These are phyloP conservation scores for Alternaria arborescens DNA, from an alignment of 2,329 filamentous ascomycete genomes.

Conservation along the genomic window DNA sequence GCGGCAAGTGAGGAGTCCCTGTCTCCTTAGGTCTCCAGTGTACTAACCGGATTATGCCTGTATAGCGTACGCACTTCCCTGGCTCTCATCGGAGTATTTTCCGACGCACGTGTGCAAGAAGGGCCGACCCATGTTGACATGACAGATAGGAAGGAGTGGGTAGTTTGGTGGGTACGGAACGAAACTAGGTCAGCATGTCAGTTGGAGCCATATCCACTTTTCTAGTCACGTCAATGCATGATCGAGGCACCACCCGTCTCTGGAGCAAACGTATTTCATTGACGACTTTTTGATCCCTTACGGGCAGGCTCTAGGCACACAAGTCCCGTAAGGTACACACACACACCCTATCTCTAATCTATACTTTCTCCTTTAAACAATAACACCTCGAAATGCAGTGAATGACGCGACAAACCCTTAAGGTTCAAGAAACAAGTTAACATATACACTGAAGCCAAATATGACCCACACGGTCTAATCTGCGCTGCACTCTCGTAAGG, in stretches of 20 bases:
- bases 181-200: slow-evolving; percentile 1
- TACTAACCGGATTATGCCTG: slow-evolving; percentile 1
- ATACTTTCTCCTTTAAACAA: slow-evolving; percentile 2
- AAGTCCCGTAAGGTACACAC: neutral
- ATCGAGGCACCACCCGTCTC: neutral
- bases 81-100: neutral
- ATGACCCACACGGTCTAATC: slow-evolving; percentile 30
- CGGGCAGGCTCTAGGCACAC: slow-evolving; percentile 2
- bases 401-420: slow-evolving; percentile 2
- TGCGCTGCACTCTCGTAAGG: slow-evolving; percentile 26
- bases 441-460: slow-evolving; percentile 29
- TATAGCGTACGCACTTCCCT: slow-evolving; percentile 1
- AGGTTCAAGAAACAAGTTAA: slow-evolving; percentile 11
- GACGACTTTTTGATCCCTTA: slow-evolving; percentile 1
- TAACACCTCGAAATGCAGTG: slow-evolving; percentile 8
- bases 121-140: slow-evolving; percentile 2
- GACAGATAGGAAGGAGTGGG: neutral
- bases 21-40: neutral
- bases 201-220: neutral
- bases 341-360: neutral
- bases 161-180: slow-evolving; percentile 5
- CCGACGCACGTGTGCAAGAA: slow-evolving; percentile 5
- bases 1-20: neutral
- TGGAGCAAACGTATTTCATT: slow-evolving; percentile 9
- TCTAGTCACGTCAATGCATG: neutral